Percentiles rank a stretch among this genome's conserved stretches.
Evolutionary conservation across 805 yeast genomes (phyloP).

Genomic region (Lipomyces mesembrius): DNA sequence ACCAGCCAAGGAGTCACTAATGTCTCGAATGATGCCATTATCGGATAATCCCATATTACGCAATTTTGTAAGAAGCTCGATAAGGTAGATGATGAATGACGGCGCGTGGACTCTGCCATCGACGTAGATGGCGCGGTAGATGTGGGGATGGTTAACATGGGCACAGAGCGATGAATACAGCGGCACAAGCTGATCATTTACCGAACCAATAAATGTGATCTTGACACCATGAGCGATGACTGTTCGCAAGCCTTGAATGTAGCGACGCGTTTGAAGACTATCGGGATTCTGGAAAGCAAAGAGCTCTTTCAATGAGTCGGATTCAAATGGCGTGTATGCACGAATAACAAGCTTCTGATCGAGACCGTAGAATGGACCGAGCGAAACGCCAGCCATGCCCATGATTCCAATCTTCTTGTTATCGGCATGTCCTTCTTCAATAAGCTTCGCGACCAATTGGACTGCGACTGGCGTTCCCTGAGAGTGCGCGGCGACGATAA

Average conservation of each 20-base stretch:
- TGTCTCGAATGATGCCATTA: conserved; percentile 82
- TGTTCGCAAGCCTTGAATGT: conserved; percentile 66
- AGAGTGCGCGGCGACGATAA: conserved; percentile 92
- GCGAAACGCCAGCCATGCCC: conserved; percentile 94
- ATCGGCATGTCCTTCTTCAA: conserved; percentile 59
- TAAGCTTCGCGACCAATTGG: conserved; percentile 71
- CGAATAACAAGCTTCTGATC: conserved; percentile 83
- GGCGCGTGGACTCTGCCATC: conserved; percentile 77
- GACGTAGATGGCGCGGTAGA: conserved; percentile 84
- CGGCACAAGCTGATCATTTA: conserved; percentile 94
- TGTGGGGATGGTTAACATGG: conserved; percentile 85
- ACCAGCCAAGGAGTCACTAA: conserved; percentile 81
- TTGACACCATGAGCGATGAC: conserved; percentile 74
- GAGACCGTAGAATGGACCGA: conserved; percentile 91
- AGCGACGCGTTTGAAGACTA: conserved; percentile 71
- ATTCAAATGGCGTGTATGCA: conserved; percentile 89
- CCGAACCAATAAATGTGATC: conserved; percentile 80
- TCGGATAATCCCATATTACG: conserved; percentile 81
- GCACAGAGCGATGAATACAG: conserved; percentile 83
- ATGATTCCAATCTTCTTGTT: conserved; percentile 64
- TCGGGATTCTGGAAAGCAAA: conserved; percentile 84
- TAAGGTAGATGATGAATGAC: conserved; percentile 72
- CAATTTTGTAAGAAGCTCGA: conserved; percentile 72
- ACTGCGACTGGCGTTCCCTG: conserved; percentile 95
- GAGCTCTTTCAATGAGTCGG: conserved; percentile 80